Percentiles rank a stretch among this genome's conserved stretches.
phyloP scores from a whole-genome alignment of 2,329 filamentous ascomycete genomes.

The Graphilbum ipis-grandicollis region DNA sequence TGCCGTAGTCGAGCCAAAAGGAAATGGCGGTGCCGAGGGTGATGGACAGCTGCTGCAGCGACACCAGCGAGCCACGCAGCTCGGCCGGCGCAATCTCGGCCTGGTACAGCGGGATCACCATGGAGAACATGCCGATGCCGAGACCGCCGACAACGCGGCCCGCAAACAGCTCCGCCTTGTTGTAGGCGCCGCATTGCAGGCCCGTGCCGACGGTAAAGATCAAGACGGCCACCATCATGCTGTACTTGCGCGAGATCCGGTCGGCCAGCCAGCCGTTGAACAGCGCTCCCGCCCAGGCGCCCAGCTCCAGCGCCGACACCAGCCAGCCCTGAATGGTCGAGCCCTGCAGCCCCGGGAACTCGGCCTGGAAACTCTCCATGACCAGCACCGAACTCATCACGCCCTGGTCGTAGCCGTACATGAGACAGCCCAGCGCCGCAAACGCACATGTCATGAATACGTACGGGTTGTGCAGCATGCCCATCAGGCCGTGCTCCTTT shows the following conservation, averaged over 20 bases:
- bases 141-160: slow-evolving; percentile 4
- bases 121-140: slow-evolving; percentile 4
- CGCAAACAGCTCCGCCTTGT: slow-evolving; percentile 1
- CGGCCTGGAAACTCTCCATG: slow-evolving; percentile 4
- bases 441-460: slow-evolving; percentile 16
- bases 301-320: slow-evolving; percentile 2
- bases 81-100: slow-evolving; percentile 6
- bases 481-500: slow-evolving; percentile 19
- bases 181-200: slow-evolving; percentile 2
- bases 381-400: slow-evolving; percentile 3
- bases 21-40: slow-evolving; percentile 22
- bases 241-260: slow-evolving; percentile 5
- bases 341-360: slow-evolving; percentile 2
- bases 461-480: slow-evolving; percentile 22
- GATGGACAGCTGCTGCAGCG: slow-evolving; percentile 2
- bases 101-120: slow-evolving; percentile 3
- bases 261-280: slow-evolving; percentile 2
- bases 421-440: slow-evolving; percentile 3
- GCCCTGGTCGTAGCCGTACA: slow-evolving; percentile 5
- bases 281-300: background rate
- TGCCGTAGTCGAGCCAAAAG: slow-evolving; percentile 24
- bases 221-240: slow-evolving; percentile 3
- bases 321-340: slow-evolving; percentile 4
- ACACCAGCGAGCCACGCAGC: slow-evolving; percentile 3
- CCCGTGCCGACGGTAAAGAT: slow-evolving; percentile 3